These are phyloP conservation scores for Selaginella tamariscina DNA, from an alignment of 75 land plant genomes.

Conservation along the genomic window DNA sequence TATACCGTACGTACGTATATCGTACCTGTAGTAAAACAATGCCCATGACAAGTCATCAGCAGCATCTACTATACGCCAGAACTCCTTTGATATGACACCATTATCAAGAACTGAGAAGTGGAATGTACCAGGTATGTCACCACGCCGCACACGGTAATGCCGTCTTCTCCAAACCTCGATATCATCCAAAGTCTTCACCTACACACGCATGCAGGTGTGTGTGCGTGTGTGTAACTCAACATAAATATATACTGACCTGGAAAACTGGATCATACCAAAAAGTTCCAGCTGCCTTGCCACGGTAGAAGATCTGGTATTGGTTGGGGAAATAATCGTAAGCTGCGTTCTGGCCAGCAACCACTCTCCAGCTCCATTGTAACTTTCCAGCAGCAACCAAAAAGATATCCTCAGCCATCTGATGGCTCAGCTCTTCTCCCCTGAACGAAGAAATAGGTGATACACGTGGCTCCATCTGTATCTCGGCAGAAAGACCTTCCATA, in stretches of 20 bases:
- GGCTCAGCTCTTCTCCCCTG: slow-evolving; percentile 46
- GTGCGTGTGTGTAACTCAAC: neutral
- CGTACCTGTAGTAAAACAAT: slow-evolving; percentile 74
- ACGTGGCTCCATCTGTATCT: slow-evolving; percentile 56
- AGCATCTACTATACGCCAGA: slow-evolving; percentile 87
- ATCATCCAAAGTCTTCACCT: slow-evolving; percentile 69
- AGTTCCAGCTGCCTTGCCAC: slow-evolving; percentile 72
- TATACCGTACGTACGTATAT: no score
- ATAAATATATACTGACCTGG: slow-evolving; percentile 11
- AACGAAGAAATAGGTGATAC: slow-evolving; percentile 56
- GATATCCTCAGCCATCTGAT: slow-evolving; percentile 75
- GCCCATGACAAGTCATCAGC: slow-evolving; percentile 79
- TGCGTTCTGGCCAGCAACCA: slow-evolving; percentile 89
- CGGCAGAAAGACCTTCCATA: slow-evolving; percentile 60
- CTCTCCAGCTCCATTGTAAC: slow-evolving; percentile 86
- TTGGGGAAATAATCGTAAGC: slow-evolving; percentile 96
- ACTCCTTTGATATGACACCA: slow-evolving; percentile 89
- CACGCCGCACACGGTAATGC: slow-evolving; percentile 62
- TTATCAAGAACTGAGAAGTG: slow-evolving; percentile 82
- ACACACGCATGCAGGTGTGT: neutral
- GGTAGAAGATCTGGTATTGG: slow-evolving; percentile 80
- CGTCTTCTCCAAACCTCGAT: slow-evolving; percentile 73
- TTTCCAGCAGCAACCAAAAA: slow-evolving; percentile 88
- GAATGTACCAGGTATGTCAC: slow-evolving; percentile 61
- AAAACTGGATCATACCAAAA: slow-evolving; percentile 98